Evolutionary conservation across 306 rosid genomes (phyloP), one percentile per base, ranked within the genome.

Genomic region (Begonia fuchsioides): DNA sequence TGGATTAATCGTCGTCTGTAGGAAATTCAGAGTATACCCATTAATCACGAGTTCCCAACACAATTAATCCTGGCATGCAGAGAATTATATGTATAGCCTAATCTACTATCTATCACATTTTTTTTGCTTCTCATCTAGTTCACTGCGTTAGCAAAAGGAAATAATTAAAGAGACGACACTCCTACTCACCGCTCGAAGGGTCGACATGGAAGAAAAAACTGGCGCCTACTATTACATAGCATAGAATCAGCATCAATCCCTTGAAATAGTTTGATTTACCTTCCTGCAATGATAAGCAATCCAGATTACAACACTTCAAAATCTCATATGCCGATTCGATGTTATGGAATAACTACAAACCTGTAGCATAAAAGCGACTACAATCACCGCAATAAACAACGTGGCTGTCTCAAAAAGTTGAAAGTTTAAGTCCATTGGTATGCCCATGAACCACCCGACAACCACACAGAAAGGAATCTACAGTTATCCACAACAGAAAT

Each of bases 141-240:
- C 35, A 26, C 5, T 4, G 8, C 7, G 35, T 26, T 26, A 26
- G 0, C 35, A 0, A 4, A 26, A 26, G 35, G 35, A 26, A 26
- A 26, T 26, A 26, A 26, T 5, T 26, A 26, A 0, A 43, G 13
- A 45, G 15, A 17, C 11, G 15, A 13, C 15, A n/a, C 17, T n/a
- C 10, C 51, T 40, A 60, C 86, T 82, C 82, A 86, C 96, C 96
- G 12, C 52, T 61, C 39, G 63, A 57, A 66, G 83, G 87, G 69
- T 87, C 96, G n/a, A 82, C 72, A 32, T 87, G 96, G 19, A 87
- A 90, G 43, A 77, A 87, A 63, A 82, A 87, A 60, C 92, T 87
- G 74, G 96, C 94, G 43, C 94, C 96, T 54, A 87, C 96, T 15
- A 87, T 87, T 45, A 87, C 94, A 67, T 87, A 87, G 78, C 96